Evolutionary conservation across 805 yeast species (phyloP).

Genomic region (Candida krabiensis): DNA sequence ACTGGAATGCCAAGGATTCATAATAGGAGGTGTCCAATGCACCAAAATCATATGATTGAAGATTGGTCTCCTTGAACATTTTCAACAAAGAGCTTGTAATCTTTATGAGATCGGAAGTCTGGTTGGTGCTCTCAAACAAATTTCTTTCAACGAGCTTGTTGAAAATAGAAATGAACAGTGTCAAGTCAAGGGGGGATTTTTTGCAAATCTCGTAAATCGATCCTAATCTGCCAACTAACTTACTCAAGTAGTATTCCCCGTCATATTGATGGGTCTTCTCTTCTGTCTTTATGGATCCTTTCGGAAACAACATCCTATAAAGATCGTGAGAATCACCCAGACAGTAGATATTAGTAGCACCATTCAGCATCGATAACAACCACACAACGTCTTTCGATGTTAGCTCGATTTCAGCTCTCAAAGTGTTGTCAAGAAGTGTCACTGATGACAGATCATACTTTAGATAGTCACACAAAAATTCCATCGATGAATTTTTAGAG

Average conservation of each 20-base stretch:
- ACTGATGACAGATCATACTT: constrained; percentile 45
- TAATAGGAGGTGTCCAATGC: constrained; percentile 11
- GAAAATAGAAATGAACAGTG: constrained; percentile 9
- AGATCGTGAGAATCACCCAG: constrained; percentile 24
- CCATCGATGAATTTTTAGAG: constrained; percentile 34
- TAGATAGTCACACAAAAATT: constrained; percentile 40
- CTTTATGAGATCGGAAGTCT: constrained; percentile 8
- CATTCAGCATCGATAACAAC: constrained; percentile 41
- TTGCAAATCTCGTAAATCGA: constrained; percentile 21
- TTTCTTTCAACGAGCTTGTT: constrained; percentile 16
- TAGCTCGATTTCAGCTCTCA: constrained; percentile 30
- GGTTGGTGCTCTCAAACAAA: constrained; percentile 19
- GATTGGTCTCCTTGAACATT: constrained; percentile 24
- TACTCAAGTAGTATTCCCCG: constrained; percentile 17
- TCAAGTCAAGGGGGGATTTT: constrained; percentile 9
- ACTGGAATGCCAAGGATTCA: constrained; percentile 23
- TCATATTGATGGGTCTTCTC: constrained; percentile 13
- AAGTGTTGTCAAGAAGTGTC: constrained; percentile 27
- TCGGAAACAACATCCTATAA: constrained; percentile 19
- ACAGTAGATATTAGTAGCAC: constrained; percentile 34
- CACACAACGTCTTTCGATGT: constrained; percentile 28
- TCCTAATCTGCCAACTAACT: constrained; percentile 15
- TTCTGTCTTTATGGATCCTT: constrained; percentile 7
- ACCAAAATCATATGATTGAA: constrained; percentile 11
- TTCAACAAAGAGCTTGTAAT: constrained; percentile 14